A percentile compares a stretch with the other conserved stretches of the same genome.
Evolutionary conservation across 2,329 filamentous ascomycete species (phyloP).

Genomic region (Coleophoma eucalyptorum): DNA sequence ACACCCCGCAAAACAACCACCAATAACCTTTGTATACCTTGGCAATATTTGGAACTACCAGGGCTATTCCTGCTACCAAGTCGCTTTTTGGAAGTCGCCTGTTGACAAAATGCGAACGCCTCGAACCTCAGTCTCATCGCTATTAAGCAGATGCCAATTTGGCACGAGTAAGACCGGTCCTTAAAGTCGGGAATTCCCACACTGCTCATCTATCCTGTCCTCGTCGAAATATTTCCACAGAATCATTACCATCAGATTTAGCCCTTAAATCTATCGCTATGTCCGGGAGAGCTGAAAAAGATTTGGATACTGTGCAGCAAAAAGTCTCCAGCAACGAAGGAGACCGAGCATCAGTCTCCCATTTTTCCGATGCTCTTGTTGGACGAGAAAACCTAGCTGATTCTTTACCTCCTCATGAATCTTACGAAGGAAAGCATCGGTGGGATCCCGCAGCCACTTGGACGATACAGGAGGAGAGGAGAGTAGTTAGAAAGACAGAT

Average conservation of each 20-base stretch:
- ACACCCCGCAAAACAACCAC: background rate
- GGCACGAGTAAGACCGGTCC: no score
- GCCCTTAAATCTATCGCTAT: no score
- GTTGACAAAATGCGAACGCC: background rate
- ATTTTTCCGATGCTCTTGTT: conserved; percentile 8
- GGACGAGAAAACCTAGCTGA: conserved; percentile 22
- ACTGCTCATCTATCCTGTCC: no score
- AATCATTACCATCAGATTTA: no score
- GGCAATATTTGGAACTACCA: background rate
- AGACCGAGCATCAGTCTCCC: conserved; percentile 5
- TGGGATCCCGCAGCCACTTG: conserved; percentile 49
- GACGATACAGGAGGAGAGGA: conserved; percentile 53
- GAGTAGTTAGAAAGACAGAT: conserved; percentile 50
- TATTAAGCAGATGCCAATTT: no score
- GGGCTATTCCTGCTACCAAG: background rate
- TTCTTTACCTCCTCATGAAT: conserved; percentile 25
- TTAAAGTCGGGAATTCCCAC: no score
- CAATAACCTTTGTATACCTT: background rate
- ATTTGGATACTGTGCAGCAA: conserved; percentile 1
- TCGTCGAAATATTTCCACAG: no score
- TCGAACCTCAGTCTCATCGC: background rate
- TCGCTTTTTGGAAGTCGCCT: no score
- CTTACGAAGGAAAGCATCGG: conserved; percentile 45
- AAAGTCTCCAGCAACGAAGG: conserved; percentile 2
- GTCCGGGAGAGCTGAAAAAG: conserved; percentile 6